Base-by-base conservation (phyloP, 805 yeast species). In the Kluyveromyces lactis region DNA sequence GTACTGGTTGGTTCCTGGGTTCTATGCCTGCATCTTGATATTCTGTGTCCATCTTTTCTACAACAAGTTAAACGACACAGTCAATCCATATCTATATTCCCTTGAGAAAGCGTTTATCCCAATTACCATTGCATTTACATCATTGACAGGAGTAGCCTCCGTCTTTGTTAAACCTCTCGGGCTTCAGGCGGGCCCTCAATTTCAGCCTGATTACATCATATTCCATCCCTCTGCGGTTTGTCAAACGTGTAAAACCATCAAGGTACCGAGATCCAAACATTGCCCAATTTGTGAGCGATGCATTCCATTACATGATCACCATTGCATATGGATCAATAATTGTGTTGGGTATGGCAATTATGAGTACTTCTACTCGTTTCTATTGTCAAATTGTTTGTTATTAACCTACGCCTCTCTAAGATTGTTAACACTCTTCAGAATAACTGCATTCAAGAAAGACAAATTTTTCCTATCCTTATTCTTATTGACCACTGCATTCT, bases 251-350 rank as follows among this genome's bases (percentile, higher is more conserved):
- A 62, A 69, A 15, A 59, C 73, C 15, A 68, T 77, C 68, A 68
- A 87, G 47, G 79, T 83, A 0, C 81, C 87, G 0, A 62, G 95
- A 29, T 68, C 92, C 0, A 78, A 80, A 43, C 95, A 86, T 61
- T 86, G 95, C 51, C 66, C 73, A 4, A 67, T 70, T 4, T 86
- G 95, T 57, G 73, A 73, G 39, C 55, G 60, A 2, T 86, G 95
- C 54, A 67, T 82, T 4, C 56, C 73, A 9, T 50, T 72, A 35
- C 81, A 75, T 49, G 95, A 86, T 50, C 90, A 81, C 54, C 89
- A 81, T 56, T 81, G 90, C 50, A 54, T 73, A 27, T 77, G 84
- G 77, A 57, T 84, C 35, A 80, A 83, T 52, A 83, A 78, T 50
- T 86, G 95, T 55, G 71, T 85, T 32, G 95, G 94, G 0, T 64